Conservation (phyloP, 805 yeast species). For the Cephaloascus albidus region DNA sequence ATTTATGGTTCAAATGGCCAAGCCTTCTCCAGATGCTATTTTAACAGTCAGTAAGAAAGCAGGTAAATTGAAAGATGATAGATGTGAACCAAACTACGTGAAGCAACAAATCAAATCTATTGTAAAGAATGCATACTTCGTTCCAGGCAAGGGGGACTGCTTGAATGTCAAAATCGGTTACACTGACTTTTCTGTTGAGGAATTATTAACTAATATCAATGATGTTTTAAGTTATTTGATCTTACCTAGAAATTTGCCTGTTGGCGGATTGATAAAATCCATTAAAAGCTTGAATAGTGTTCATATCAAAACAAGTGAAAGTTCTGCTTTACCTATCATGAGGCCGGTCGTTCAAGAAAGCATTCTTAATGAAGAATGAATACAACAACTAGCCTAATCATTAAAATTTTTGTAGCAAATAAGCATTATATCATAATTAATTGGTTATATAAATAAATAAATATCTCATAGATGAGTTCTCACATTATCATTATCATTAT, state of each 20-base stretch:
- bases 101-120: conserved; percentile 57
- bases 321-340: conserved; percentile 53
- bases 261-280: conserved; percentile 47
- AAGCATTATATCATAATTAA: no score
- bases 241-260: conserved; percentile 33
- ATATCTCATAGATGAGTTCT: no score
- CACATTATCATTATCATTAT: no score
- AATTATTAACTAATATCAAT: conserved; percentile 43
- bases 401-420: no score
- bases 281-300: conserved; percentile 36
- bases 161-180: conserved; percentile 53
- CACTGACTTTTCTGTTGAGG: conserved; percentile 29
- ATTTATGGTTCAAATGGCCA: conserved; percentile 54
- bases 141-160: conserved; percentile 56
- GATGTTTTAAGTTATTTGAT: conserved; percentile 41
- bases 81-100: conserved; percentile 59
- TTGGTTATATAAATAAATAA: no score
- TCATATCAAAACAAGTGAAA: conserved; percentile 57
- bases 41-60: conserved; percentile 16
- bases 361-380: no score
- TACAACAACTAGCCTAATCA: no score
- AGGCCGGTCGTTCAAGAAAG: no score
- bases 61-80: conserved; percentile 41
- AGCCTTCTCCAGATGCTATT: conserved; percentile 21
- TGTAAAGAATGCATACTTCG: conserved; percentile 50